Evolutionary conservation across 2,329 filamentous ascomycete genomes (phyloP).

Genomic region (Claviceps capensis): DNA sequence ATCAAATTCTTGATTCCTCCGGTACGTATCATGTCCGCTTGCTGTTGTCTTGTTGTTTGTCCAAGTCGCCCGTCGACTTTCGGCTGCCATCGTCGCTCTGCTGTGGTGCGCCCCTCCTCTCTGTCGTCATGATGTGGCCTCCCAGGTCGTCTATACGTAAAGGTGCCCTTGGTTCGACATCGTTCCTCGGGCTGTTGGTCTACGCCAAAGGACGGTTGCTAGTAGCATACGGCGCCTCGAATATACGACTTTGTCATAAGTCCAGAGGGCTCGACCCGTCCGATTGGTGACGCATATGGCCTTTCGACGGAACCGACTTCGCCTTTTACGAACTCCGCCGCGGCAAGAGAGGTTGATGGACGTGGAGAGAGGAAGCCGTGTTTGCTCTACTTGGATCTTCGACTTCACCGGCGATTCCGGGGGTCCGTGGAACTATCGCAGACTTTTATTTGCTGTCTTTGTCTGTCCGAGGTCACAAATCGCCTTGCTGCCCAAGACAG

Average conservation of each 20-base stretch:
- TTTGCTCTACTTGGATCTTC: not conserved
- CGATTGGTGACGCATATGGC: slow-evolving; percentile 1
- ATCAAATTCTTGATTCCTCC: not conserved
- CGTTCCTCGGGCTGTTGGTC: not conserved
- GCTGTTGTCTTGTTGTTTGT: slow-evolving; percentile 6
- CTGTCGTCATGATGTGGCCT: slow-evolving; percentile 25
- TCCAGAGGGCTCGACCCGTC: not conserved
- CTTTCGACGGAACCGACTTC: not conserved
- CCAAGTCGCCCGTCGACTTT: not conserved
- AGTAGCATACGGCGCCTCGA: not conserved
- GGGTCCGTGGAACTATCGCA: not conserved
- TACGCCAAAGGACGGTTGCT: not conserved
- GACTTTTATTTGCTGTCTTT: not conserved
- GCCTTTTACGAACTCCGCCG: not conserved
- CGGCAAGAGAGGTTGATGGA: slow-evolving; percentile 1
- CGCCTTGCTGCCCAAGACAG: slow-evolving; percentile 1
- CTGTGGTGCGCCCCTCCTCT: slow-evolving; percentile 15
- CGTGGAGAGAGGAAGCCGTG: not conserved
- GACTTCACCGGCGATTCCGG: not conserved
- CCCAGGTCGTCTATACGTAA: not conserved
- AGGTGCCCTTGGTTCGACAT: not conserved
- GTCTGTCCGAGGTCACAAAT: not conserved
- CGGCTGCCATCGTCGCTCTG: slow-evolving; percentile 7
- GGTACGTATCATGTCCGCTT: slow-evolving; percentile 6
- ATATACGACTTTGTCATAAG: not conserved